Base-by-base conservation (phyloP, 164 flowering plant species). In the Stephania yunnanensis region DNA sequence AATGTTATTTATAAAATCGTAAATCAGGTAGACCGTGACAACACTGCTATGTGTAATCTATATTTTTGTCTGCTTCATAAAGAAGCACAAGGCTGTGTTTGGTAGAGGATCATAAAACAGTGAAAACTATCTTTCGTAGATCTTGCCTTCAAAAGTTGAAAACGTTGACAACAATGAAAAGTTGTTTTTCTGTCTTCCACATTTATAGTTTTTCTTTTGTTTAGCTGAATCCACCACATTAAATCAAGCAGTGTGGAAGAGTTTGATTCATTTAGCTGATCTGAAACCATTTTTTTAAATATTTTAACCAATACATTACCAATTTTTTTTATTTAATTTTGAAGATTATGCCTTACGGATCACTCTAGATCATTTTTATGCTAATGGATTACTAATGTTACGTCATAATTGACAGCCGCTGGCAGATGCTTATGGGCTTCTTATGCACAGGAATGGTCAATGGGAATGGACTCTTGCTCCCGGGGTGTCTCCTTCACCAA, bases 391-490 rank as follows among this genome's bases (percentile, higher is more conserved):
- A 72, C 45, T 61, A 22, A 50, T 74, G 71, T 46, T 74, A 53
- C 70, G 13, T 78, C 29, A 73, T 53, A 58, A 63, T 84, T 70
- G 75, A 71, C 94, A 96, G 99, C 97, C 99, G 42, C 82, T 93
- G 63, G 89, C 88, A 75, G 99, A 96, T 90, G 99, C 99, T 68
- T 96, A 93, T 88, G 99, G 99, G 55, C 84, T 96, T 73, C 94
- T 94, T 46, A 90, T 90, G 97, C 99, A 96, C 87, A 88, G 98
- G 83, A 94, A 91, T 85, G 97, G 98, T 71, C 93, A 89, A 76
- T 96, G 99, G 99, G 99, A 96, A 80, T 96, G 99, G 99, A 94
- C 97, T 76, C 97, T 92, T 86, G 99, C 99, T 67, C 99, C 99
- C 71, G 99, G 99, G 48, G 95, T 94, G 72, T 88, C 97, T 79